phyloP scores from a whole-genome alignment of 225 moss, liverwort and hornwort genomes.

The Pseudisothecium myosuroides region DNA sequence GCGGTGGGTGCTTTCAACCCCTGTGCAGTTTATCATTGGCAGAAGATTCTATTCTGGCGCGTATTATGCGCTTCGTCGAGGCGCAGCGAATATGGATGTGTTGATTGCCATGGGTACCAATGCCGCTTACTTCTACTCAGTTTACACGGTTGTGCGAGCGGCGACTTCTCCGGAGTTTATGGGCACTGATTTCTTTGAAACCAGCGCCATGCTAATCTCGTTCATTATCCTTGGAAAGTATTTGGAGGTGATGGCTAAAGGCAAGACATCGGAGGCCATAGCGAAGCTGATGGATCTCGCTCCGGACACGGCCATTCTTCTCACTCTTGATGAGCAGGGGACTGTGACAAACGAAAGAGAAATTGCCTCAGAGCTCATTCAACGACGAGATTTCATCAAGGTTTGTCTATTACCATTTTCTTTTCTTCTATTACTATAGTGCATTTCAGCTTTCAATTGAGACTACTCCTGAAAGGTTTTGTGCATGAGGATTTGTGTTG shows the following conservation, averaged over 20 bases:
- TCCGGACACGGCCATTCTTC: constrained; percentile 68
- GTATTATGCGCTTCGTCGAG: constrained; percentile 74
- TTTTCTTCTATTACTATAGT: neutral
- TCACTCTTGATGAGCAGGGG: constrained; percentile 42
- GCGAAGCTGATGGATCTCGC: constrained; percentile 88
- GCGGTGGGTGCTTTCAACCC: constrained; percentile 74
- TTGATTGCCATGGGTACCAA: constrained; percentile 87
- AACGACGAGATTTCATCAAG: constrained; percentile 89
- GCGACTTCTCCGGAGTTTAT: constrained; percentile 50
- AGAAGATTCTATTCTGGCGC: constrained; percentile 80
- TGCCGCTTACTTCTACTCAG: constrained; percentile 92
- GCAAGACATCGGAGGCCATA: constrained; percentile 93
- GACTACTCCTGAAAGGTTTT: neutral
- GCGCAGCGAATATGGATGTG: constrained; percentile 92
- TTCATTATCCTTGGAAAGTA: constrained; percentile 92
- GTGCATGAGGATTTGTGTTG: neutral
- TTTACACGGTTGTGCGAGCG: constrained; percentile 64
- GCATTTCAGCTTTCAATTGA: neutral
- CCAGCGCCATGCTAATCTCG: constrained; percentile 90
- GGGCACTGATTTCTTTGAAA: constrained; percentile 96
- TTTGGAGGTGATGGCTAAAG: constrained; percentile 87
- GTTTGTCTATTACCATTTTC: neutral
- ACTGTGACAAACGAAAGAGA: constrained; percentile 35
- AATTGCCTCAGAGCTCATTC: constrained; percentile 80
- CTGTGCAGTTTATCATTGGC: constrained; percentile 85